Evolutionary conservation across 768 basidiomycete genomes (phyloP), one percentile per base, ranked within the genome.

Genomic region (Gyrodon lividus): DNA sequence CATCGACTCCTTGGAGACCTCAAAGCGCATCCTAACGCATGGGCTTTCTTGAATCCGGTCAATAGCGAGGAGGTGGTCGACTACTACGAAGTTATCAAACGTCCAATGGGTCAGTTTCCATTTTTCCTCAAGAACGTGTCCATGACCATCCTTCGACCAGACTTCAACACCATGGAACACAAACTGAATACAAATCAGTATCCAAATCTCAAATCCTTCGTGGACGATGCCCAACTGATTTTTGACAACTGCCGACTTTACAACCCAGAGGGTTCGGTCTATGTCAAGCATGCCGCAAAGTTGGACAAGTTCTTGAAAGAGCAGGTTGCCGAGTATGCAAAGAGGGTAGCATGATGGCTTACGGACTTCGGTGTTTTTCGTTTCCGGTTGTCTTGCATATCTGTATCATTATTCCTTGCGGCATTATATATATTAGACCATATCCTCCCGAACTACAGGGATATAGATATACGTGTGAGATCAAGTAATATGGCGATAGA

Each of bases 101-200:
- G 84, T 51, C 97, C 97, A 3, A 98, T 98, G 95, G 94, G 93
- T 93, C 58, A 51, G 83, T 76, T 23, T 5, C 26, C 39, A 26
- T 23, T 48, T 10, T 39, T 52, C 16, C 7, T 24, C 33, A 10
- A 14, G 34, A 22, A 14, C 50, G 19, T 51, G 22, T 48, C 37
- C 9, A 20, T 52, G 19, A 55, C 33, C 39, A 16, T 31, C 41
- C 24, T 55, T 16, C 24, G n/a, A n/a, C n/a, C 24, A 97, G 93
- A 98, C 69, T 81, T 98, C 60, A 72, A 75, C 49, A 93, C 90
- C 2, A 96, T 98, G 82, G 82, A 87, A 58, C 77, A 86, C 64
- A 98, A 93, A 69, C 80, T 98, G n/a, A 86, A 92, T 31, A 82
- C 77, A n/a, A 88, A 88, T 64, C 83, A 89, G 62, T 98, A 98